Base-by-base conservation (phyloP, 495 filamentous ascomycete genomes). In the Penicillium taxi region DNA sequence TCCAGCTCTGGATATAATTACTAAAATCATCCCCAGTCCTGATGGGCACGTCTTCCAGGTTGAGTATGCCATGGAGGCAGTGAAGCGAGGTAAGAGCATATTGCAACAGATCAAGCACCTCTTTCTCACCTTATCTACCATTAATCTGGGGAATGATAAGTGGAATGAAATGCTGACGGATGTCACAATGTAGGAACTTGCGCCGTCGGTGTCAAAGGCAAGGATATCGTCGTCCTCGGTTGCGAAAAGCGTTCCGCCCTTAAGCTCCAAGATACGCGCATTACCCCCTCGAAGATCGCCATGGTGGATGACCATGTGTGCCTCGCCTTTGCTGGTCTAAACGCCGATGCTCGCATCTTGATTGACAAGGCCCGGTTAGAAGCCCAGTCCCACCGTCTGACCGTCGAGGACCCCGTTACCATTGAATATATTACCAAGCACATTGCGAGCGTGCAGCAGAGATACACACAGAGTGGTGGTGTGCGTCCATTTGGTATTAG, bases 401-500 rank as follows among this genome's bases (percentile, higher is more conserved):
- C 91, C n/a, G 87, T 98, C 32, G 91, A 96, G 61, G 91, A 98
- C 62, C 89, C 91, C 37, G 86, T 93, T 39, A 87, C 82, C 25
- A 94, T 98, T 58, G 91, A 98, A 69, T 98, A 98, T 70, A 96
- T 98, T 55, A 96, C 91, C 38, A 96, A 96, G 68, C 94, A 96
- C 59, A 81, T 96, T 37, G 91, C 91, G 26, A 83, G 90, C 26
- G 93, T 96, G 45, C 91, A 98, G 70, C 91, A 98, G 71, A 75
- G 86, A 57, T 98, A 98, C 69, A 98, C 91, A 29, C 91, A 98
- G 70, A 91, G 84, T 54, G 91, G 91, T 64, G 91, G 91, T 69
- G 91, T 98, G 2, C 70, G 93, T 55, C 91, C 91, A 13, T 98
- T 98, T 58, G 91, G 91, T 37, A 94, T 98, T 56, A 94, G 87